Base-by-base conservation (phyloP, 164 flowering plant genomes). In the Piper betle region DNA sequence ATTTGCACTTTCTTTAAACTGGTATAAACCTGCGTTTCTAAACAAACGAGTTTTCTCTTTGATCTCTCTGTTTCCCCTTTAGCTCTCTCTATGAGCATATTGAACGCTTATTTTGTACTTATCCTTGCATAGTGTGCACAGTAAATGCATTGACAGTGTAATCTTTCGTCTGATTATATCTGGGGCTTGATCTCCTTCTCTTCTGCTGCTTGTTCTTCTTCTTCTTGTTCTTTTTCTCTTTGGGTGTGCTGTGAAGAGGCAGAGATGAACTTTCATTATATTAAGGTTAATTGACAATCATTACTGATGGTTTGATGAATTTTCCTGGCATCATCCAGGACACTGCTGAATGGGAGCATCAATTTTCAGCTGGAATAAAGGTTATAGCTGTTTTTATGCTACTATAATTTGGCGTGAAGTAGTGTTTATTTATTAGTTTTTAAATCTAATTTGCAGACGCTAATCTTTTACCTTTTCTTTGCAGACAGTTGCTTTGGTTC, bases 401-500 rank as follows among this genome's bases (percentile, higher is more conserved):
- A 37, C 6, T 50, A 46, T 56, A 39, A 39, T 53, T 37, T 3
- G 33, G 33, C 6, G 17, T 11, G n/a, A 33, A 19, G 3, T 48
- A 16, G 40, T 11, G n/a, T 56, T 60, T 2, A 17, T 16, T 6
- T 18, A n/a, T 53, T 12, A 52, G 15, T n/a, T 57, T 39, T 8
- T 54, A 56, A 15, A 18, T 4, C 48, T 18, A 69, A 55, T 65
- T 60, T 52, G 37, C 63, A 40, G 38, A 4, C 18, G 15, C 50
- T 46, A 46, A 6, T 46, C 15, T 46, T 46, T 46, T 46, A 10
- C 50, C 57, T 72, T 58, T 38, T 39, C 62, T 76, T 77, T 79
- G 77, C 88, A 91, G 97, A 88, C 96, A 58, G 71, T 91, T 73
- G 88, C 75, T 16, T 74, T 81, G 16, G 78, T 91, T 61, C 60